phyloP scores from a whole-genome alignment of 83 land plant genomes.

The Thuja plicata region DNA sequence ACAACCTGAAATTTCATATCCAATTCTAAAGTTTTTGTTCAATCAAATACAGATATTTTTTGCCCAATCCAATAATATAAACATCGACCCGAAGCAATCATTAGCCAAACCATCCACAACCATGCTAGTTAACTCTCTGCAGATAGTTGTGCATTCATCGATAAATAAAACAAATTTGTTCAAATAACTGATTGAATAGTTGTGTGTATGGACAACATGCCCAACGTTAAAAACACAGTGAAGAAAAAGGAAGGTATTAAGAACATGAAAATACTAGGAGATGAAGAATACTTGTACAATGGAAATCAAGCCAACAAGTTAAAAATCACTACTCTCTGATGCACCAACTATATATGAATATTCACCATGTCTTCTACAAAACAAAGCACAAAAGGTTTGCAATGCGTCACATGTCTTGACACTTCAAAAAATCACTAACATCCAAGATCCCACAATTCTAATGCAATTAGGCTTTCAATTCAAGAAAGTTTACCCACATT shows the following conservation, averaged over 20 bases:
- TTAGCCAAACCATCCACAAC: background rate
- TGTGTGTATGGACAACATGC: no score
- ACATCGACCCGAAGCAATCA: background rate
- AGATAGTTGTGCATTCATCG: no score
- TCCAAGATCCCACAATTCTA: background rate
- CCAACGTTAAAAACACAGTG: no score
- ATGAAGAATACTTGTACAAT: no score
- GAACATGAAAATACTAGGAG: no score
- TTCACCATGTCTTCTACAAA: background rate
- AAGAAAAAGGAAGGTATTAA: no score
- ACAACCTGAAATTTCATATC: background rate
- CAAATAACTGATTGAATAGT: no score
- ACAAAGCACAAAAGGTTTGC: background rate
- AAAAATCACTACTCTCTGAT: background rate
- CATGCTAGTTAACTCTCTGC: background rate
- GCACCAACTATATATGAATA: background rate
- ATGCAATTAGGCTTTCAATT: no score
- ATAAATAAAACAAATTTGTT: no score
- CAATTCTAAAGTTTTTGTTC: background rate
- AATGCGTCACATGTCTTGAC: background rate
- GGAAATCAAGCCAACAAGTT: background rate
- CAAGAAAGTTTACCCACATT: no score
- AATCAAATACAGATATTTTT: background rate
- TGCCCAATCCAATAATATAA: background rate
- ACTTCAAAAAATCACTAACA: background rate